Base-by-base conservation (phyloP, 2,329 filamentous ascomycete genomes). In the Fusarium chlamydosporum region DNA sequence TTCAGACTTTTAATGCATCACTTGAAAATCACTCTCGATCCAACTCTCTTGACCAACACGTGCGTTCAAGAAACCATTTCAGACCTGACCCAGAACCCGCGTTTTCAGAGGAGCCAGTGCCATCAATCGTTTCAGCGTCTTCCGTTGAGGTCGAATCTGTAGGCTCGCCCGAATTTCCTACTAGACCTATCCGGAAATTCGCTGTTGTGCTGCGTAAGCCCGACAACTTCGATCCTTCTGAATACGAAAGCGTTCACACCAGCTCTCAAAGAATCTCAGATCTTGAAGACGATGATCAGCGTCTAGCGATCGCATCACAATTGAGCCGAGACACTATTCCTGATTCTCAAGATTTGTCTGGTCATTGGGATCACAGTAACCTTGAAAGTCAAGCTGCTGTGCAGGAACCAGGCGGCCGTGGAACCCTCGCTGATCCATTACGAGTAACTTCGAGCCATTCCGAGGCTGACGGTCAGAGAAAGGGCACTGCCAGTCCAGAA, bases 261-360 rank as follows among this genome's bases (percentile, higher is more conserved):
- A 77, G 75, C 33, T 74, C 67, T 11, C 67, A 74, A 54, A 63
- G 23, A 15, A 23, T 82, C 10, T 76, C 76, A 6, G 76, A 79
- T 43, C 77, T 78, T 23, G 80, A 81, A 46, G 75, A 76, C 37
- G 70, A 77, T 47, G 79, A 80, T 63, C 72, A 74, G 23, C 74
- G 75, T 41, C 57, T 78, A 42, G 57, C 70, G 12, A 52, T 82
- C 56, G 65, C 75, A 18, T 72, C 75, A 6, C 68, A 75, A 27
- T 59, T 77, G 37, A 82, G 78, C 57, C 75, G 78, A 54, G 67
- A 68, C 27, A 83, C 80, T 5, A 80, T 84, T 26, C 81, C 81
- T 0, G 82, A 84, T 61, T 84, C 83, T 1, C 81, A 84, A 61
- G 81, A 80, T 34, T 67, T 63, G 11, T 76, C 76, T n/a, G 71